A percentile compares a stretch with the other conserved stretches of the same genome.
phyloP scores from a whole-genome alignment of 2,329 filamentous ascomycete genomes.

The Beauveria scarabaeidicola region DNA sequence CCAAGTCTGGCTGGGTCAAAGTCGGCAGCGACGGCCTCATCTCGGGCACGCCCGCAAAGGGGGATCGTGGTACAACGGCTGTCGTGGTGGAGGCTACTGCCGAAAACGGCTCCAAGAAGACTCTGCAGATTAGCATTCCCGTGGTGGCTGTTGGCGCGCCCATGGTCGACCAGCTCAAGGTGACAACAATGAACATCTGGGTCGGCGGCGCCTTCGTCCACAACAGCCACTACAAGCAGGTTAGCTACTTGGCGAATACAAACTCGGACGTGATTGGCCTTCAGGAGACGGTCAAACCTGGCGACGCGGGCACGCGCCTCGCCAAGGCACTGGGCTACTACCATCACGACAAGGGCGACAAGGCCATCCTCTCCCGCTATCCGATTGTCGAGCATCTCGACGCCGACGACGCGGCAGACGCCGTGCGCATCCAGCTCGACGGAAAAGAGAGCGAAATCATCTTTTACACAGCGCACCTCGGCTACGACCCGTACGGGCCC shows the following conservation, averaged over 20 bases:
- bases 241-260: constrained; percentile 24
- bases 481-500: constrained; percentile 32
- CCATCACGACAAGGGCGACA: constrained; percentile 25
- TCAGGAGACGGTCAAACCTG: constrained; percentile 24
- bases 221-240: constrained; percentile 30
- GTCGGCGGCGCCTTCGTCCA: constrained; percentile 27
- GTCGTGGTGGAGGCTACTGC: constrained; percentile 22
- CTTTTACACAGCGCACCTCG: constrained; percentile 29
- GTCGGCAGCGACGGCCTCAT: constrained; percentile 25
- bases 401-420: constrained; percentile 21
- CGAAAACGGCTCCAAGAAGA: constrained; percentile 18
- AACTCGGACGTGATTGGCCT: constrained; percentile 29
- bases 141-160: constrained; percentile 18
- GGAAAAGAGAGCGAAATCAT: constrained; percentile 23
- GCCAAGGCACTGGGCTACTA: constrained; percentile 32
- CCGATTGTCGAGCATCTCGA: constrained; percentile 25
- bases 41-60: constrained; percentile 25
- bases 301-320: constrained; percentile 24
- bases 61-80: constrained; percentile 13
- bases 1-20: constrained; percentile 24
- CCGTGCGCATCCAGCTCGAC: constrained; percentile 28
- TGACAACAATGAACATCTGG: constrained; percentile 34
- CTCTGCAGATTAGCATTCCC: constrained; percentile 24
- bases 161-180: constrained; percentile 26
- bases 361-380: constrained; percentile 30